Evolutionary conservation across 257 asterid species (phyloP).

Genomic region (Ligustrum vulgare): DNA sequence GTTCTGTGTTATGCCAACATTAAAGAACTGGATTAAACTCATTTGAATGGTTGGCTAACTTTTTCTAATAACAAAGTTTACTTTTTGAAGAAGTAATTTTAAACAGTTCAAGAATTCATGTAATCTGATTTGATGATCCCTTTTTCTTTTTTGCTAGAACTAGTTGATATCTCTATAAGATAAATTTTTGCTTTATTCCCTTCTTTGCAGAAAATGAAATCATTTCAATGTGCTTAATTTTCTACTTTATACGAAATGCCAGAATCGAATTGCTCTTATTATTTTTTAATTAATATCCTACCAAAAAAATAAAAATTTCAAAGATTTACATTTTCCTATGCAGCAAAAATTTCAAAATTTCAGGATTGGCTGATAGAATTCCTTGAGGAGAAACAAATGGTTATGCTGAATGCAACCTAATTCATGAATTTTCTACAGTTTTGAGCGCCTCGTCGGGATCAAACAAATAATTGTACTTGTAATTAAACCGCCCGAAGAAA

Average conservation of each 20-base stretch:
- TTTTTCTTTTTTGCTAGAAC: neutral
- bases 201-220: too few relatives aligned
- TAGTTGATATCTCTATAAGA: neutral
- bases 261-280: neutral
- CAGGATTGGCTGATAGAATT: slow-evolving; percentile 17
- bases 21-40: too few relatives aligned
- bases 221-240: neutral
- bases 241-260: neutral
- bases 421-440: slow-evolving; percentile 93
- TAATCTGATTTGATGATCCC: too few relatives aligned
- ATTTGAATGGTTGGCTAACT: too few relatives aligned
- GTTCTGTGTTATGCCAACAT: too few relatives aligned
- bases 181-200: too few relatives aligned
- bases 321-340: too few relatives aligned
- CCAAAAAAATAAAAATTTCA: neutral
- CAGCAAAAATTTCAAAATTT: slow-evolving; percentile 31
- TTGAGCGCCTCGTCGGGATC: slow-evolving; percentile 91
- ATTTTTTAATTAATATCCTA: neutral
- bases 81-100: neutral
- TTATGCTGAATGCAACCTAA: slow-evolving; percentile 38
- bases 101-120: neutral
- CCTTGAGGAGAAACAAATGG: slow-evolving; percentile 43
- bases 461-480: slow-evolving; percentile 96
- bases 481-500: slow-evolving; percentile 8
- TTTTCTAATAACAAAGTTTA: too few relatives aligned